Percentiles rank a stretch among this genome's conserved stretches.
Conservation (phyloP, 2,329 filamentous ascomycete species). For the Chaetothyriales sp. region DNA sequence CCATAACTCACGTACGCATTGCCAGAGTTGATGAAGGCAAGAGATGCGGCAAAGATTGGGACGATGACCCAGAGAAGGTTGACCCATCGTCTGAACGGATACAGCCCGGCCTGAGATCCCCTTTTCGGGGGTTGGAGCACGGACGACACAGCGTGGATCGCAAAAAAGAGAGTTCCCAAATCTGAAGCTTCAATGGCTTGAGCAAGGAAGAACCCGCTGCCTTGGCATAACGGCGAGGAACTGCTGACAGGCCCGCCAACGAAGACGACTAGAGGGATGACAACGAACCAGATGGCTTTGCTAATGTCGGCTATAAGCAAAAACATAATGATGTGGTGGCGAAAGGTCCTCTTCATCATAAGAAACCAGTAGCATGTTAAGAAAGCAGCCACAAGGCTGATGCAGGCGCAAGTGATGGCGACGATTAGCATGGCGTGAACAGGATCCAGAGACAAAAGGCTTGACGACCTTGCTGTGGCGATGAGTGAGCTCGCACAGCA, state of each 20-base stretch:
- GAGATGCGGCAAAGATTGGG: constrained; percentile 45
- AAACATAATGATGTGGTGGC: constrained; percentile 62
- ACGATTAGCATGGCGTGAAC: constrained; percentile 28
- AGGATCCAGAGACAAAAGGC: too few species aligned
- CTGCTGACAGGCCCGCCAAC: constrained; percentile 37
- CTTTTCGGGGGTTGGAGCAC: constrained; percentile 46
- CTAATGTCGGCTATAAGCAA: constrained; percentile 59
- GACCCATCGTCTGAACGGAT: constrained; percentile 50
- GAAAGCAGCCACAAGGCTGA: constrained; percentile 45
- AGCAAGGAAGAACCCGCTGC: constrained; percentile 53
- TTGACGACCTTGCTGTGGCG: too few species aligned
- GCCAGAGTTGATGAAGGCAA: constrained; percentile 47
- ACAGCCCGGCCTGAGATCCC: constrained; percentile 48
- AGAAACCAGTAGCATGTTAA: constrained; percentile 58
- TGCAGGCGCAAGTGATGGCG: constrained; percentile 31
- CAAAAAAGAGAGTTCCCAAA: constrained; percentile 57
- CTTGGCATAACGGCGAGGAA: constrained; percentile 48
- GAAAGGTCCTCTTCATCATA: constrained; percentile 59
- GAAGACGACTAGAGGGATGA: constrained; percentile 50
- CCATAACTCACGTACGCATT: constrained; percentile 48
- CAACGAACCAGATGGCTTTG: constrained; percentile 54
- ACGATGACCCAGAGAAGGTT: constrained; percentile 45
- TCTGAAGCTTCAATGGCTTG: constrained; percentile 55
- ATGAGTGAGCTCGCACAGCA: too few species aligned
- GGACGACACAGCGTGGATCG: constrained; percentile 58